Conservation (phyloP, 225 moss, liverwort and hornwort genomes). For the Pseudoscleropodium purum region DNA sequence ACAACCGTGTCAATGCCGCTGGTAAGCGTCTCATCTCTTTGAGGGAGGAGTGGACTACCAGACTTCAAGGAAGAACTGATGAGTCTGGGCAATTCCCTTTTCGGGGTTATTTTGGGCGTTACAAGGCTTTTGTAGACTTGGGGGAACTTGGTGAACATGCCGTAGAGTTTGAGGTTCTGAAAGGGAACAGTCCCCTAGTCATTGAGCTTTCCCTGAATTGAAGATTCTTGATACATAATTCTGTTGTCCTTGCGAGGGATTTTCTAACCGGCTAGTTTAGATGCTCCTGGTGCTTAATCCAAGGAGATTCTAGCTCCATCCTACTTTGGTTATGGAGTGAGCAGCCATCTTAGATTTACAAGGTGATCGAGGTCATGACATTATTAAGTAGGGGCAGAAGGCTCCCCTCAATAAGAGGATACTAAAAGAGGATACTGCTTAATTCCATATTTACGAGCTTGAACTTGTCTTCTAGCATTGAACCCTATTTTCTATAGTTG, state of each 20-base stretch:
- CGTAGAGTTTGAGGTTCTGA: conserved; percentile 42
- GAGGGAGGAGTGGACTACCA: conserved; percentile 73
- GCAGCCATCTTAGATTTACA: background rate
- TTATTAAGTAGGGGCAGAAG: background rate
- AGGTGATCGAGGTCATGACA: background rate
- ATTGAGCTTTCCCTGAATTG: conserved; percentile 12
- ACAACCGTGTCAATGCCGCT: conserved; percentile 58
- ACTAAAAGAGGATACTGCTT: background rate
- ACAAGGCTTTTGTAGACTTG: conserved; percentile 30
- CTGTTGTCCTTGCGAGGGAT: background rate
- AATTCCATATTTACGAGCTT: background rate
- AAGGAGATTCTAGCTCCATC: background rate
- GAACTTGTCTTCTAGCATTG: background rate
- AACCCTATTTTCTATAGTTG: background rate
- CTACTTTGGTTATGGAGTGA: background rate
- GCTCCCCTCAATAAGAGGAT: background rate
- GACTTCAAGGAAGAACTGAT: conserved; percentile 21
- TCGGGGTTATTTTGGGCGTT: conserved; percentile 60
- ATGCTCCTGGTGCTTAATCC: background rate
- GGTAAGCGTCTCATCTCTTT: conserved; percentile 64
- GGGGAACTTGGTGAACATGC: conserved; percentile 21
- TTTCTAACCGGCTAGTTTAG: background rate
- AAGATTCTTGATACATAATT: background rate
- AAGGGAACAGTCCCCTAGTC: conserved; percentile 27
- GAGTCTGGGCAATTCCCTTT: conserved; percentile 37